A percentile compares a stretch with the other conserved stretches of the same genome.
Conservation (phyloP, 768 basidiomycete genomes). For the Collybiopsis luxurians region DNA sequence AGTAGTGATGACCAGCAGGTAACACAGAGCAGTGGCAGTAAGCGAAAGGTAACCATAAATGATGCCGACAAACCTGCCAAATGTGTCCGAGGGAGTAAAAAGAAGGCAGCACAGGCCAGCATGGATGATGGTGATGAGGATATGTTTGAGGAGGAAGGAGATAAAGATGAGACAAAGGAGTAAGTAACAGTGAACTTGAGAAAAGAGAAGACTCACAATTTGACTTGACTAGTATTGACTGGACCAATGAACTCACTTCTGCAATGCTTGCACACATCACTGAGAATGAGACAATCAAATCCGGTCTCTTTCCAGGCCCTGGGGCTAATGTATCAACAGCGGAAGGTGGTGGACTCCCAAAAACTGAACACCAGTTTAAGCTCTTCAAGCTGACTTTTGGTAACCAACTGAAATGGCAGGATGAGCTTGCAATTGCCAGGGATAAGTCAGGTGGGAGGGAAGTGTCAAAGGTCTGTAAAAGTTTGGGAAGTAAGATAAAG, state of each 20-base stretch:
- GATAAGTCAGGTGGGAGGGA: not conserved
- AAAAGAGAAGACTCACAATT: not conserved
- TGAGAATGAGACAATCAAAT: not conserved
- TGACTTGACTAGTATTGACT: not conserved
- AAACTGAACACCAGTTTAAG: not conserved
- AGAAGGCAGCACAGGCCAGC: too few relatives aligned
- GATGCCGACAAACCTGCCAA: too few relatives aligned
- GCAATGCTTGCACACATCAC: not conserved
- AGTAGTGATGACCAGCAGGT: too few relatives aligned
- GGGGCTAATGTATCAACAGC: not conserved
- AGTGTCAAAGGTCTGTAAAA: too few relatives aligned
- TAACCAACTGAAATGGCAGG: not conserved
- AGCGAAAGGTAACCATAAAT: too few relatives aligned
- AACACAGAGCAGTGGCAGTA: too few relatives aligned
- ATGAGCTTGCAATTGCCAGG: not conserved
- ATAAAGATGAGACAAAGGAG: not conserved
- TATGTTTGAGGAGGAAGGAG: not conserved
- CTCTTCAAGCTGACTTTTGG: not conserved
- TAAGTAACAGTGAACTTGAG: not conserved
- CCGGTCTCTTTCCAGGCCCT: not conserved
- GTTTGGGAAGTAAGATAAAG: not conserved
- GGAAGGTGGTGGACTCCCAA: not conserved
- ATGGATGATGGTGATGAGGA: too few relatives aligned
- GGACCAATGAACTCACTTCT: not conserved
- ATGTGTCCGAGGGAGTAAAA: too few relatives aligned